Evolutionary conservation across 148 eudicot species (phyloP).

Genomic region (Vaccinium macrocarpon): DNA sequence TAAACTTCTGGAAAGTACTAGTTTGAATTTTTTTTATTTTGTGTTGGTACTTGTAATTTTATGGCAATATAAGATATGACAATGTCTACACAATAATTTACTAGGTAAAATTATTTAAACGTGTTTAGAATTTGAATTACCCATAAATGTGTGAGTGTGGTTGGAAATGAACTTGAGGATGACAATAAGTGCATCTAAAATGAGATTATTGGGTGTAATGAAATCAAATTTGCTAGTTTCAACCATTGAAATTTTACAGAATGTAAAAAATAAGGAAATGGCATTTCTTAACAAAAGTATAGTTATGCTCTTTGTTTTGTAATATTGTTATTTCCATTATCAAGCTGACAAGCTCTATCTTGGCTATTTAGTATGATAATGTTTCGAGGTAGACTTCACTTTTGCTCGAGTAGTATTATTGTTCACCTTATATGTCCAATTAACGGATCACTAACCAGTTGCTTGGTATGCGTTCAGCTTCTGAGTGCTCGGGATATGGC

Average conservation of each 20-base stretch:
- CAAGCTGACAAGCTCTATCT: not conserved
- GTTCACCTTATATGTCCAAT: not conserved
- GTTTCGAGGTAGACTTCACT: not conserved
- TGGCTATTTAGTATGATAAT: not conserved
- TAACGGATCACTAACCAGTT: conserved; percentile 9
- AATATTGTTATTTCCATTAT: not conserved
- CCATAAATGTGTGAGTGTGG: not conserved
- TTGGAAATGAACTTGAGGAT: too few species aligned
- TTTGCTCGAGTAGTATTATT: not conserved
- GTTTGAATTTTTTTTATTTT: not conserved
- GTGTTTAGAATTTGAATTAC: not conserved
- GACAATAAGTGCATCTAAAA: too few species aligned
- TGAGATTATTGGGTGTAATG: too few species aligned
- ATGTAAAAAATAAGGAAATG: too few species aligned
- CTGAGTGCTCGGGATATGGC: conserved; percentile 95
- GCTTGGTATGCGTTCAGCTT: conserved; percentile 43
- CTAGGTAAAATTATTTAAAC: not conserved
- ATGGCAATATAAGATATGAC: not conserved
- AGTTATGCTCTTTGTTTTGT: too few species aligned
- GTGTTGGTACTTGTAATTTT: not conserved
- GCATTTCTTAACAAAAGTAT: too few species aligned
- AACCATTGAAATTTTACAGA: too few species aligned
- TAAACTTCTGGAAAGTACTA: not conserved
- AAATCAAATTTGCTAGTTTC: too few species aligned
- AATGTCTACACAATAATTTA: not conserved